These are phyloP conservation scores for Rhynchospora breviuscula DNA, from an alignment of 176 grass and related monocot species.

Conservation along the genomic window DNA sequence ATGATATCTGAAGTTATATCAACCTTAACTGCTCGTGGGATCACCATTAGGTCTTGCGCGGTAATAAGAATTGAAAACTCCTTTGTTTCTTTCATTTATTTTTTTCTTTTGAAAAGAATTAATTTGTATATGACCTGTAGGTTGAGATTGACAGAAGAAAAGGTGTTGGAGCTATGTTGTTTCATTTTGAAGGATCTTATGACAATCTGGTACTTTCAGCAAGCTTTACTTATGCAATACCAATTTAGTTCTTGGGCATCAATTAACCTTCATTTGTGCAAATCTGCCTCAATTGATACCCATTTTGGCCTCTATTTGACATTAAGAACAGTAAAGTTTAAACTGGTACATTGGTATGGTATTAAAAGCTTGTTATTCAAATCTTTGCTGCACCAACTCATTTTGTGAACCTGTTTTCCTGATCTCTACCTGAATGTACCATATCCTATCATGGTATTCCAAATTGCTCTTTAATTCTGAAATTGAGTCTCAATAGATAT, in stretches of 20 bases:
- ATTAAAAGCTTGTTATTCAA: neutral
- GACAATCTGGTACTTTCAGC: slow-evolving; percentile 60
- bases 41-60: slow-evolving; percentile 80
- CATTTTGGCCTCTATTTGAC: neutral
- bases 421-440: neutral
- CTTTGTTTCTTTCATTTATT: neutral
- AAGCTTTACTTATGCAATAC: neutral
- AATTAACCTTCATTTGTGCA: neutral
- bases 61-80: slow-evolving; percentile 39
- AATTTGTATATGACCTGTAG: slow-evolving; percentile 34
- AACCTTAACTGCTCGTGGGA: slow-evolving; percentile 70
- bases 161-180: slow-evolving; percentile 70
- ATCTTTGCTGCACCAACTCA: neutral
- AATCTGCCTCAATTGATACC: slow-evolving; percentile 2
- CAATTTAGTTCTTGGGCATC: neutral
- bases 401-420: neutral
- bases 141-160: slow-evolving; percentile 69
- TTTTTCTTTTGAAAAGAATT: neutral
- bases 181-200: slow-evolving; percentile 70
- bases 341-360: neutral
- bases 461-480: neutral
- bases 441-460: neutral
- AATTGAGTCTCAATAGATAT: neutral
- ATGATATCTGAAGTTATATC: slow-evolving; percentile 91
- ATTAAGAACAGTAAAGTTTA: neutral